These are phyloP conservation scores for Ballota nigra DNA, from an alignment of 257 asterid genomes.

Conservation along the genomic window DNA sequence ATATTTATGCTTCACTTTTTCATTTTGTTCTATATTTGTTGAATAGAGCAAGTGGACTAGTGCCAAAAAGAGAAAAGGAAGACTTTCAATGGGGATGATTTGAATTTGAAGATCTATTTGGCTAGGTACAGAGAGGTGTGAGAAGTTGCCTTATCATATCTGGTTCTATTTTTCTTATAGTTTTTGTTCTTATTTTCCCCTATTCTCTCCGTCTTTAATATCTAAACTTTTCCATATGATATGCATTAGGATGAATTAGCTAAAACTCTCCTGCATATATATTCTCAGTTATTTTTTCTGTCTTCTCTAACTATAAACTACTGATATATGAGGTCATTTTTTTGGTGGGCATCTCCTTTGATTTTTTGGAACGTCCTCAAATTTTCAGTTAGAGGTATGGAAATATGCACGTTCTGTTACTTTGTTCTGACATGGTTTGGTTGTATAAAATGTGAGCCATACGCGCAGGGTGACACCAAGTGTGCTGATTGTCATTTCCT, in stretches of 20 bases:
- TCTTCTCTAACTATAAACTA: background rate
- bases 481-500: too few species aligned
- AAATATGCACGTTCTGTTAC: too few species aligned
- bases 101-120: conserved; percentile 50
- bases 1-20: background rate
- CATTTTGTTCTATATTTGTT: background rate
- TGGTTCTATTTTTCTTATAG: background rate
- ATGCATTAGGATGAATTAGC: background rate
- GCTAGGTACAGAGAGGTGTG: conserved; percentile 63
- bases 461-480: too few species aligned
- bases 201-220: background rate
- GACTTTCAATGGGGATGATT: conserved; percentile 67
- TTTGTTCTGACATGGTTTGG: too few species aligned
- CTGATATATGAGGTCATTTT: conserved; percentile 3
- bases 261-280: background rate
- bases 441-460: too few species aligned
- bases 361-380: conserved; percentile 24
- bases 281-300: background rate
- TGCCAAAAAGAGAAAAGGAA: conserved; percentile 68
- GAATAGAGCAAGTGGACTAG: conserved; percentile 54
- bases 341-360: conserved; percentile 13
- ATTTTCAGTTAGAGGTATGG: conserved; percentile 57
- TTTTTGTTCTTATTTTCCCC: background rate
- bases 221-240: background rate
- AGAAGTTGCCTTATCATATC: background rate